phyloP scores from a whole-genome alignment of 164 flowering plant genomes.

The Nymphaea thermarum region DNA sequence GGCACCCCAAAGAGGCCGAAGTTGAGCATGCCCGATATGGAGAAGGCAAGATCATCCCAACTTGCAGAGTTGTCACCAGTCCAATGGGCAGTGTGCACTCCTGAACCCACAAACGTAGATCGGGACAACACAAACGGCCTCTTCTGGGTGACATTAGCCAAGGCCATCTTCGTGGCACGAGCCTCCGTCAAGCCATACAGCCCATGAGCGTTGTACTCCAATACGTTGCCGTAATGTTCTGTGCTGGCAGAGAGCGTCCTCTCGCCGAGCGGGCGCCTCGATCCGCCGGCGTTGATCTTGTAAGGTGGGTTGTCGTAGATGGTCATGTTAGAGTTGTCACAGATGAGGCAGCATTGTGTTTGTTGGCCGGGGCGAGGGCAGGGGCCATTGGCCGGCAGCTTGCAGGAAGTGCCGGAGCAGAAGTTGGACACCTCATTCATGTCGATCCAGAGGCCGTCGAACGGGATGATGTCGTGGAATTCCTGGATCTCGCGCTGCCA shows the following conservation, averaged over 20 bases:
- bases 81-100: constrained; percentile 78
- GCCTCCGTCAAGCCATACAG: constrained; percentile 48
- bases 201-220: constrained; percentile 61
- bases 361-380: not conserved
- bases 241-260: constrained; percentile 51
- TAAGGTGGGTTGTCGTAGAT: constrained; percentile 68
- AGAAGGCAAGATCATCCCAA: constrained; percentile 64
- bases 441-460: constrained; percentile 90
- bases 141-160: constrained; percentile 26
- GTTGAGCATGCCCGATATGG: constrained; percentile 48
- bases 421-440: constrained; percentile 87
- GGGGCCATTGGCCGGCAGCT: constrained; percentile 11
- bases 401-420: constrained; percentile 11
- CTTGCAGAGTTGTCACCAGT: constrained; percentile 74
- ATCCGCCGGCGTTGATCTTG: constrained; percentile 42
- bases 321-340: not conserved
- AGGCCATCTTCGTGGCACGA: constrained; percentile 42
- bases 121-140: constrained; percentile 67
- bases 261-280: constrained; percentile 25
- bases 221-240: constrained; percentile 34
- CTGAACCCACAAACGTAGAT: constrained; percentile 75
- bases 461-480: constrained; percentile 35
- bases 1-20: constrained; percentile 76
- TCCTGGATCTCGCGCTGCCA: constrained; percentile 54
- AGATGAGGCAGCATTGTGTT: constrained; percentile 1